Percentiles rank a stretch among this genome's conserved stretches.
These are phyloP conservation scores for Sordaria brevicollis DNA, from an alignment of 495 filamentous ascomycete species.

Conservation along the genomic window DNA sequence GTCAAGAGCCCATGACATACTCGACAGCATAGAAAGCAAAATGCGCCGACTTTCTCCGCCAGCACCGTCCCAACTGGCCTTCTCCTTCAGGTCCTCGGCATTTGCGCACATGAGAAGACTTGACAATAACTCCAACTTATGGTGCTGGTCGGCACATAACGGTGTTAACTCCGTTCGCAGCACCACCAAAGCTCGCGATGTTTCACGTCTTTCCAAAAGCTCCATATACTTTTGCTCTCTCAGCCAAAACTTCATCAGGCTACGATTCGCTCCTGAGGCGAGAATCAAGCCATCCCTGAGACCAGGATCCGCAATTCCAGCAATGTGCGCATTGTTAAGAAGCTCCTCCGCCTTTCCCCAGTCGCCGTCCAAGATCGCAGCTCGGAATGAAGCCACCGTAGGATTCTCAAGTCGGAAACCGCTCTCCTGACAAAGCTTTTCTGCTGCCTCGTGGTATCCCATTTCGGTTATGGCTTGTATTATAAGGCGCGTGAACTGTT, in stretches of 20 bases:
- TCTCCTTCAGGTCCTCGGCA: conserved; percentile 64
- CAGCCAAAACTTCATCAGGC: conserved; percentile 56
- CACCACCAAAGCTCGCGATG: conserved; percentile 63
- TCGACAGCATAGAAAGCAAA: conserved; percentile 73
- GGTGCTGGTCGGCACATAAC: conserved; percentile 62
- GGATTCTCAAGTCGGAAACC: conserved; percentile 82
- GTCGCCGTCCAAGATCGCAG: conserved; percentile 67
- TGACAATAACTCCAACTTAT: conserved; percentile 69
- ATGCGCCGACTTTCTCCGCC: conserved; percentile 60
- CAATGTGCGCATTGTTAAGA: conserved; percentile 49
- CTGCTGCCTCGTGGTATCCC: conserved; percentile 71
- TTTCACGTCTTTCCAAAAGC: conserved; percentile 67
- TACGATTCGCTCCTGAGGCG: conserved; percentile 32
- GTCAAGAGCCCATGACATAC: conserved; percentile 37
- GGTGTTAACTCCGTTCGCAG: conserved; percentile 83
- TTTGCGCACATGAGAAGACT: conserved; percentile 84
- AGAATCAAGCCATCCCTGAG: conserved; percentile 35
- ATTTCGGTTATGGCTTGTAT: conserved; percentile 85
- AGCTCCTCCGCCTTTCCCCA: conserved; percentile 81
- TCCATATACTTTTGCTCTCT: conserved; percentile 94
- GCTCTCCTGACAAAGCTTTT: conserved; percentile 65
- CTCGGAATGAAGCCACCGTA: conserved; percentile 73
- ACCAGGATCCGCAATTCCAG: conserved; percentile 9
- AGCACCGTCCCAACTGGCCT: conserved; percentile 87
- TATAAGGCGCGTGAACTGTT: conserved; percentile 85